Conservation (phyloP, 768 basidiomycete genomes). For the Chalciporus pseudorubinellus region DNA sequence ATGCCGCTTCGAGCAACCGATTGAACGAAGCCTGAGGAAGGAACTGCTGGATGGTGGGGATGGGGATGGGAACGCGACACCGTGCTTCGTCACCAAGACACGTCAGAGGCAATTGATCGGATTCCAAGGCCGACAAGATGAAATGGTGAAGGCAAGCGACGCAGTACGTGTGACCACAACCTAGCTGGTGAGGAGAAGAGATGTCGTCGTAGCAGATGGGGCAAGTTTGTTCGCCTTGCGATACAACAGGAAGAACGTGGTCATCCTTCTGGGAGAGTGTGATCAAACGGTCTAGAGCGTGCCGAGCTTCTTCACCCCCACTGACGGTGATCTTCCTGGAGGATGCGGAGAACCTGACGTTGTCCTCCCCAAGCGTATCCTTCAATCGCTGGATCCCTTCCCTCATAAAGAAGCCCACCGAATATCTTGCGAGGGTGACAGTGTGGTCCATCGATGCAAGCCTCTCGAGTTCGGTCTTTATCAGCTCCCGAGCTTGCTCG, state of each 20-base stretch:
- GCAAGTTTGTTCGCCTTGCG: conserved; percentile 32
- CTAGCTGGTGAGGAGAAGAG: conserved; percentile 45
- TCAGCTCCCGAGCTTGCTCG: conserved; percentile 41
- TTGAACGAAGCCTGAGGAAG: conserved; percentile 54
- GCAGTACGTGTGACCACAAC: conserved; percentile 70
- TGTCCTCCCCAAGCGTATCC: conserved; percentile 54
- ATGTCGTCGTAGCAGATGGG: conserved; percentile 52
- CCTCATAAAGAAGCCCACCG: conserved; percentile 50
- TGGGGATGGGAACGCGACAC: conserved; percentile 54
- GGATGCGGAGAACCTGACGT: conserved; percentile 43
- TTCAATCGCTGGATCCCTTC: conserved; percentile 49
- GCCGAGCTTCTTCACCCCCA: conserved; percentile 56
- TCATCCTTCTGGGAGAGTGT: conserved; percentile 36
- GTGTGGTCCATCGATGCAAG: conserved; percentile 44
- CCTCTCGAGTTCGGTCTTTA: conserved; percentile 47
- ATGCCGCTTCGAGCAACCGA: conserved; percentile 53
- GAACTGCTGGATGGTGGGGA: conserved; percentile 48
- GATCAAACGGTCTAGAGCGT: conserved; percentile 44
- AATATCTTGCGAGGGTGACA: conserved; percentile 36
- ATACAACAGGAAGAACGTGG: background rate
- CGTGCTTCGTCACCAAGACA: conserved; percentile 66
- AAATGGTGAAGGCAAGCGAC: conserved; percentile 56
- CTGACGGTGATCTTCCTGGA: conserved; percentile 46
- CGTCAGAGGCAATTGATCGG: conserved; percentile 58
- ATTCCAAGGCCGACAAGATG: conserved; percentile 53